phyloP scores from a whole-genome alignment of 2,329 filamentous ascomycete species.

The Aspergillus sp. region DNA sequence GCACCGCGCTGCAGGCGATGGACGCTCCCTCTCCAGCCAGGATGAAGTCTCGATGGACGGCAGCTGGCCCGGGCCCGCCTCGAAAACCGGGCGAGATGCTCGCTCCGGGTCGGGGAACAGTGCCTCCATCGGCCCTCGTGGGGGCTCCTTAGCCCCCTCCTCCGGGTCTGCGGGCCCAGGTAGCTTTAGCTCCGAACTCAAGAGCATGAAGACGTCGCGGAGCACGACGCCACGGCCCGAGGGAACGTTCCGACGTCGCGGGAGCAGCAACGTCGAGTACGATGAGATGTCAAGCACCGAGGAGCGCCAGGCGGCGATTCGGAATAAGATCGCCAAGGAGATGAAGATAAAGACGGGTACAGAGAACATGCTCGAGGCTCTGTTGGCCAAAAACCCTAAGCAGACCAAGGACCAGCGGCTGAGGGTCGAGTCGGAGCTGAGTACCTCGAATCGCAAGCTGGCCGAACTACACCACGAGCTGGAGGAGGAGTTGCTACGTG shows the following conservation, averaged over 20 bases:
- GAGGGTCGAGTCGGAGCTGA: conserved; percentile 82
- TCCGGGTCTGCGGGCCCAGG: conserved; percentile 67
- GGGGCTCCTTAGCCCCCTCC: conserved; percentile 65
- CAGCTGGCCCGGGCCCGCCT: conserved; percentile 35
- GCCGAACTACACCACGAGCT: conserved; percentile 58
- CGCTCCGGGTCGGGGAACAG: conserved; percentile 57
- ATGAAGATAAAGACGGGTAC: conserved; percentile 97
- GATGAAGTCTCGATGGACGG: conserved; percentile 38
- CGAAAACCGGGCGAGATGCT: conserved; percentile 34
- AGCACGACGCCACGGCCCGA: conserved; percentile 59
- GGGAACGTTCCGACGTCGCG: conserved; percentile 48
- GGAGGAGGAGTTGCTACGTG: conserved; percentile 58
- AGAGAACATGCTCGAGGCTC: conserved; percentile 93
- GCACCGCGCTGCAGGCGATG: conserved; percentile 37
- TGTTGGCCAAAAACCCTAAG: conserved; percentile 93
- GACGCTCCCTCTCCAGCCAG: conserved; percentile 36
- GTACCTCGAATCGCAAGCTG: conserved; percentile 74
- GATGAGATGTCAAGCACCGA: conserved; percentile 62
- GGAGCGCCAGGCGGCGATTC: conserved; percentile 70
- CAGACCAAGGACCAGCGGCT: conserved; percentile 83
- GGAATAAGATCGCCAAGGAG: conserved; percentile 87
- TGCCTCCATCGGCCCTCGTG: conserved; percentile 64
- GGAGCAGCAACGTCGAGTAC: conserved; percentile 55
- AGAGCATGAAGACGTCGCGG: conserved; percentile 64
- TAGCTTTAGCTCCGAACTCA: conserved; percentile 86